A percentile compares a stretch with the other conserved stretches of the same genome.
Evolutionary conservation across 2,329 filamentous ascomycete species (phyloP).

Genomic region (Fusarium heterosporum): DNA sequence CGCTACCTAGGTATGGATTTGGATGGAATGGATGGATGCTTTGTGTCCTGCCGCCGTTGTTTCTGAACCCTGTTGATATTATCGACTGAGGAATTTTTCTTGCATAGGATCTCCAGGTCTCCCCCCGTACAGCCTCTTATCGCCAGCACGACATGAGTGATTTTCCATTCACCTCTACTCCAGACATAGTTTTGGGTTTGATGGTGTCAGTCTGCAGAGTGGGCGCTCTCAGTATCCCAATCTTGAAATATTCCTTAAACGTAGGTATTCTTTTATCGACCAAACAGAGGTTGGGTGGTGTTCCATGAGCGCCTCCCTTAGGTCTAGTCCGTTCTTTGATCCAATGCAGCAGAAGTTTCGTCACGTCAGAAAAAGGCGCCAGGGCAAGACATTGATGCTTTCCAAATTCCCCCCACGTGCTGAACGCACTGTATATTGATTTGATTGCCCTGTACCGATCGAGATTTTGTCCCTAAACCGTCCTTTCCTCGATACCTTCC

Average conservation of each 20-base stretch:
- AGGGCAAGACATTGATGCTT: conserved; percentile 15
- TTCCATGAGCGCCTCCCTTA: conserved; percentile 10
- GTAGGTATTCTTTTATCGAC: conserved; percentile 14
- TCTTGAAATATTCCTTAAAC: not conserved
- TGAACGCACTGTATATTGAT: conserved; percentile 12
- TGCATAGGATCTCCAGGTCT: not conserved
- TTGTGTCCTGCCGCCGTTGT: conserved; percentile 12
- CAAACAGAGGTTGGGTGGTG: conserved; percentile 3
- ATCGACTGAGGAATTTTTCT: conserved; percentile 6
- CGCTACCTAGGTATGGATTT: not conserved
- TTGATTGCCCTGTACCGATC: conserved; percentile 26
- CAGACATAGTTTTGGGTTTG: conserved; percentile 9
- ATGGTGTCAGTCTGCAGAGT: too few relatives aligned
- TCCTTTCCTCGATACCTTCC: not conserved
- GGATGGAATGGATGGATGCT: not conserved
- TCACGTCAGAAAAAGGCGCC: conserved; percentile 10
- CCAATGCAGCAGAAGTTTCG: conserved; percentile 5
- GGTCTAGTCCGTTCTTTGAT: not conserved
- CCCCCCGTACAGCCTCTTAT: not conserved
- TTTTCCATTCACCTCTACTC: conserved; percentile 28
- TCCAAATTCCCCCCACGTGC: conserved; percentile 16
- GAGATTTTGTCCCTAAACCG: conserved; percentile 27
- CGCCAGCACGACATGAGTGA: conserved; percentile 20
- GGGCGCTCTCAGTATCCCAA: not conserved
- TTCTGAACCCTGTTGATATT: conserved; percentile 24